These are phyloP conservation scores for Vigna radiata DNA, from an alignment of 306 rosid species.

Conservation along the genomic window DNA sequence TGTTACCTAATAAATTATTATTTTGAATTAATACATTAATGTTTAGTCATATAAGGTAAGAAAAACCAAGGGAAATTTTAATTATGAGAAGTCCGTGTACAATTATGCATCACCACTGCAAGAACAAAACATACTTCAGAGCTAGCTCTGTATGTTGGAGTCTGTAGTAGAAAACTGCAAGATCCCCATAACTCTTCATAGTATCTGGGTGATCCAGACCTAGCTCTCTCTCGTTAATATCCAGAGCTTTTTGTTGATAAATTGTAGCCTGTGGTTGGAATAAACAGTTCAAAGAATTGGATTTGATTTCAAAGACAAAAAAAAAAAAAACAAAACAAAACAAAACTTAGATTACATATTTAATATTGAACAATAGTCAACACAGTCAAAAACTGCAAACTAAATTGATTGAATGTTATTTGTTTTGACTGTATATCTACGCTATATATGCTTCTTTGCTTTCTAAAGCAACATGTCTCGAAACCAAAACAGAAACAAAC, in stretches of 20 bases:
- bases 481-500: conserved; percentile 41
- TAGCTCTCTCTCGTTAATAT: conserved; percentile 87
- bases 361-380: neutral
- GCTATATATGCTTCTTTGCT: conserved; percentile 2
- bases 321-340: too few species aligned
- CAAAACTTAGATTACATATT: neutral
- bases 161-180: conserved; percentile 90
- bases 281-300: conserved; percentile 33
- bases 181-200: conserved; percentile 94
- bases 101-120: conserved; percentile 29
- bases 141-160: conserved; percentile 91
- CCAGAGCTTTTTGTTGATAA: conserved; percentile 90
- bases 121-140: conserved; percentile 71
- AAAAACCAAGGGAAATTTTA: neutral
- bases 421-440: neutral
- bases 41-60: neutral
- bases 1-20: neutral
- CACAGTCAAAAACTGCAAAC: conserved; percentile 2
- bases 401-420: neutral
- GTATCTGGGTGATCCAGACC: conserved; percentile 97
- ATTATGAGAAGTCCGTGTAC: conserved; percentile 21
- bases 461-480: conserved; percentile 29
- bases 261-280: conserved; percentile 74
- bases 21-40: neutral
- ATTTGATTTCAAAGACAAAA: conserved; percentile 21